Percentiles rank a stretch among this genome's conserved stretches.
phyloP scores from a whole-genome alignment of 129 eudicot genomes.

The Solidago caesia region DNA sequence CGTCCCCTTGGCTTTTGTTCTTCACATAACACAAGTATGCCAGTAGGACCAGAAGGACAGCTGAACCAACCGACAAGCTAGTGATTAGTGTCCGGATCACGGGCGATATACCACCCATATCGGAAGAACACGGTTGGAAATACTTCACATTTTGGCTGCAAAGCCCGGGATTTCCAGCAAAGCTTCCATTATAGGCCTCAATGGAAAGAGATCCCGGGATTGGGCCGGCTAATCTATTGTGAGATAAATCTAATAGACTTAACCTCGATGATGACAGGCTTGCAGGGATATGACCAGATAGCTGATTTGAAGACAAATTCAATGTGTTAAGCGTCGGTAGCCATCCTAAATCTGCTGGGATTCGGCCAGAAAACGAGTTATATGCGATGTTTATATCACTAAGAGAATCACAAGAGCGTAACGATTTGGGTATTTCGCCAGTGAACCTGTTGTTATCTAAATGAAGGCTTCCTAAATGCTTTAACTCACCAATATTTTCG shows the following conservation, averaged over 20 bases:
- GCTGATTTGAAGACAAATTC: conserved; percentile 63
- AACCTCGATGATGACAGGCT: conserved; percentile 60
- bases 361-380: conserved; percentile 61
- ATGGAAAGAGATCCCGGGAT: conserved; percentile 67
- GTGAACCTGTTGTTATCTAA: conserved; percentile 57
- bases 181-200: conserved; percentile 79
- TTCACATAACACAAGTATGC: conserved; percentile 45
- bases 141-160: conserved; percentile 60
- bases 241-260: conserved; percentile 72
- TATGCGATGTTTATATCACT: conserved; percentile 61
- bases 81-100: conserved; percentile 40
- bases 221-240: conserved; percentile 58
- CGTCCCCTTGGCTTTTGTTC: conserved; percentile 31
- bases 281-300: conserved; percentile 68
- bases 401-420: conserved; percentile 59
- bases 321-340: conserved; percentile 60
- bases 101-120: conserved; percentile 20
- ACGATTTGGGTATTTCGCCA: conserved; percentile 63
- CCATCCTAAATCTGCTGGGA: conserved; percentile 61
- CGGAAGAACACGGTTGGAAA: conserved; percentile 47
- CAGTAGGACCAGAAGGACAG: conserved; percentile 37
- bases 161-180: conserved; percentile 70
- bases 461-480: conserved; percentile 49
- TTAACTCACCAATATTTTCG: conserved; percentile 46
- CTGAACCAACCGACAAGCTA: conserved; percentile 45